Conservation (phyloP, 2,329 filamentous ascomycete species). For the Cryphonectria japonica region DNA sequence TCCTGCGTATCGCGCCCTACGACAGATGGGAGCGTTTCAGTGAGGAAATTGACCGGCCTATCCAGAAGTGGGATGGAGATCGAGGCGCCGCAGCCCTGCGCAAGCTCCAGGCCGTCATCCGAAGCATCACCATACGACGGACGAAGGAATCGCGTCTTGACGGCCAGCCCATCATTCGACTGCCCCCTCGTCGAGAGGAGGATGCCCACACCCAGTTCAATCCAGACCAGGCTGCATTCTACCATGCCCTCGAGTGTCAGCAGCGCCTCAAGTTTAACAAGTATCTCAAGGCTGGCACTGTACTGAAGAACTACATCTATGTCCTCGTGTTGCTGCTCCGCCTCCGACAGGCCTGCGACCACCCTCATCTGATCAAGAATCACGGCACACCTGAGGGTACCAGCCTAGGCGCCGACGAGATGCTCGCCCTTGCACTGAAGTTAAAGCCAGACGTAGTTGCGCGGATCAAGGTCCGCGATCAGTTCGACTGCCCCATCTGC, state of each 20-base stretch:
- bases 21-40: conserved; percentile 34
- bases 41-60: conserved; percentile 38
- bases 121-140: conserved; percentile 76
- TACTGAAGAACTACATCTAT: conserved; percentile 66
- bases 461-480: conserved; percentile 7
- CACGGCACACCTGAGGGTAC: conserved; percentile 37
- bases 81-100: not conserved
- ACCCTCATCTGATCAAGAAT: conserved; percentile 64
- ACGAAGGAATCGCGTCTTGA: conserved; percentile 77
- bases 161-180: conserved; percentile 70
- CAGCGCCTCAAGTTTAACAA: conserved; percentile 36
- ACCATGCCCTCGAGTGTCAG: conserved; percentile 42
- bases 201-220: conserved; percentile 65
- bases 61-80: conserved; percentile 20
- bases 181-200: conserved; percentile 66
- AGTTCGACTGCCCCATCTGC: conserved; percentile 13
- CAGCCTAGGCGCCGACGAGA: conserved; percentile 34
- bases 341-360: conserved; percentile 77
- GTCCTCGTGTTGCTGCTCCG: conserved; percentile 77
- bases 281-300: conserved; percentile 33
- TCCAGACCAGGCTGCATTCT: conserved; percentile 65
- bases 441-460: conserved; percentile 30
- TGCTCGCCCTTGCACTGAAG: conserved; percentile 35
- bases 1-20: conserved; percentile 39
- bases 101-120: conserved; percentile 62